Evolutionary conservation across 2,329 filamentous ascomycete genomes (phyloP), one percentile per base, ranked within the genome.

Genomic region (Paraconiothyrium brasiliense): DNA sequence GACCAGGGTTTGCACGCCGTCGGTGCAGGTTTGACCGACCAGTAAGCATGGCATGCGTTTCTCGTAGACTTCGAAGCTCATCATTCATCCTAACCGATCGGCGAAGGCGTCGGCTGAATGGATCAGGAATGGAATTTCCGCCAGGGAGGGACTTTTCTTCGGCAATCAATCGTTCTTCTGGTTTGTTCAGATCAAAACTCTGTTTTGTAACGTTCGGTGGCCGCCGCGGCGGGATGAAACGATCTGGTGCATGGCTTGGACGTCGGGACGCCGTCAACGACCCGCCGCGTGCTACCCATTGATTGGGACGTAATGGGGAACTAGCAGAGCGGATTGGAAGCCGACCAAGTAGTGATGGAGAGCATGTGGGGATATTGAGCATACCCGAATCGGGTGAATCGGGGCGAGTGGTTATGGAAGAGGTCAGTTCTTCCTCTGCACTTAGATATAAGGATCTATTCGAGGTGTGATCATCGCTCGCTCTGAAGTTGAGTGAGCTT

Each of bases 211-310:
- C 68, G 24, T 78, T 76, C 5, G 76, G 74, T 50, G 79, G 79
- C 52, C 80, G 79, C 51, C 84, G 80, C 56, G 71, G 70, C 35
- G 85, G 81, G 48, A 90, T 83, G 70, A 89, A 90, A 32, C 89
- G 83, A 73, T 90, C 88, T 24, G 84, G 84, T 11, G 80, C 82
- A 32, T 65, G 74, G 39, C 67, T 66, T 43, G 65, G 70, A 16
- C 61, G 58, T 51, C 63, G 67, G 44, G 69, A 57, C 32, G 67
- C 59, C 44, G 63, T 60, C 35, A 72, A 48, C 0, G 67, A 34
- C 7, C 76, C 72, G 14, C 72, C 72, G 9, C 72, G 64, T 43
- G 69, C 55, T 24, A 61, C 62, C 69, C 72, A 75, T 63, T 77
- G 76, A 58, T 75, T 75, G 43, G 72, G 65, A 48, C 74, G 73